phyloP scores from a whole-genome alignment of 2,329 filamentous ascomycete species.

The Stachybotrys elegans region DNA sequence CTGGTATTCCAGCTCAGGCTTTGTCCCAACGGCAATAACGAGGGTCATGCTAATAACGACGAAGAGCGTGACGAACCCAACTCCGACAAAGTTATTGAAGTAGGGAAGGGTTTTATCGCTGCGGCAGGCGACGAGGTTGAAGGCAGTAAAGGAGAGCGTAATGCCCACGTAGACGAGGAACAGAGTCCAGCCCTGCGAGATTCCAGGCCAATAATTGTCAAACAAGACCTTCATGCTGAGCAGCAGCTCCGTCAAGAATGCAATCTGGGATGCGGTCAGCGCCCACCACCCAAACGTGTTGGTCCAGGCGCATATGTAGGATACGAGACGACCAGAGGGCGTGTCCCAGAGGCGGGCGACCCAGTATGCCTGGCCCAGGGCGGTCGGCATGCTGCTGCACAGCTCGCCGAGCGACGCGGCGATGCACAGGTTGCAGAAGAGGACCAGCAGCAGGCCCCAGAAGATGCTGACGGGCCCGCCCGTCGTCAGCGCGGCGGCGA shows the following conservation, averaged over 20 bases:
- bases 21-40: slow-evolving; percentile 45
- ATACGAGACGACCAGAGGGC: slow-evolving; percentile 39
- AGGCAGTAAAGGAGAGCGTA: slow-evolving; percentile 39
- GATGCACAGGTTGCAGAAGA: slow-evolving; percentile 46
- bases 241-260: slow-evolving; percentile 54
- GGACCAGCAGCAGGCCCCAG: slow-evolving; percentile 50
- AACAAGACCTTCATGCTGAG: slow-evolving; percentile 53
- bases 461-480: slow-evolving; percentile 50
- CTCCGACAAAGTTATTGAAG: slow-evolving; percentile 52
- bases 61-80: slow-evolving; percentile 48
- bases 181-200: slow-evolving; percentile 43
- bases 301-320: slow-evolving; percentile 56
- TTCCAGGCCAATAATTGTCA: slow-evolving; percentile 38
- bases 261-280: slow-evolving; percentile 48
- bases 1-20: slow-evolving; percentile 38
- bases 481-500: slow-evolving; percentile 44
- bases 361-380: slow-evolving; percentile 57
- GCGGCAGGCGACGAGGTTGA: slow-evolving; percentile 49
- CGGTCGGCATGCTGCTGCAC: slow-evolving; percentile 54
- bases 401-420: slow-evolving; percentile 52
- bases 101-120: slow-evolving; percentile 31
- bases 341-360: slow-evolving; percentile 30
- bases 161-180: slow-evolving; percentile 51
- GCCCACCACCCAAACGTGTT: slow-evolving; percentile 58
- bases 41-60: slow-evolving; percentile 45